Base-by-base conservation (phyloP, 257 asterid species). In the Solanum pinnatisectum region DNA sequence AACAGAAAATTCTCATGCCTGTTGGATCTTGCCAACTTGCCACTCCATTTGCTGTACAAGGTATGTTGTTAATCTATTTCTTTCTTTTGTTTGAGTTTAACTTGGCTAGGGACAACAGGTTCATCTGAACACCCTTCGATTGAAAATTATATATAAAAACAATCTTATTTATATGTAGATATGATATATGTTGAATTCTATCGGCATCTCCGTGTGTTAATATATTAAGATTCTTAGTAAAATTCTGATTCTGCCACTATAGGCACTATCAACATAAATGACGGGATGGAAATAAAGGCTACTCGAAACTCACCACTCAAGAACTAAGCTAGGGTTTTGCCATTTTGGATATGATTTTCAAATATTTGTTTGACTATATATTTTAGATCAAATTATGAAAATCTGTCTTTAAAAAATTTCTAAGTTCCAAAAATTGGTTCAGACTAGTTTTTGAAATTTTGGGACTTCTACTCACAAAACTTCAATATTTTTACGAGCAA, bases 11-110 rank as follows among this genome's bases (percentile, higher is more conserved):
- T 20, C 78, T 76, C 60, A 46, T 91, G 92, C 93, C 94, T 0
- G 90, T 92, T 15, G 94, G 93, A 4, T 74, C 90, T 85, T 92
- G 93, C 88, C 92, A 88, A 59, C 87, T 92, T 90, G 90, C 90
- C 6, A 88, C 33, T 32, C 90, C 89, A 84, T 67, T 87, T 83
- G 78, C 87, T 4, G 44, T 89, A 35, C 42, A 91, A 91, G 92
- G 93, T 90, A 5, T 88, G 87, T 15, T 88, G 87, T 15, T 40
- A 40, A 18, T 6, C 4, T 67, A 23, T 23, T 44, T 27, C 18
- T 35, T 22, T 67, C 4, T 86, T 23, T 23, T 23, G 23, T 81
- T 78, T 56, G 25, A 18, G 23, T 60, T 27, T 10, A 37, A 40
- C 83, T 63, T 63, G 73, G 18, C 8, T 1, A 33, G 16, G 72